phyloP scores from a whole-genome alignment of 768 basidiomycete genomes.

The Asterophora lycoperdoides region DNA sequence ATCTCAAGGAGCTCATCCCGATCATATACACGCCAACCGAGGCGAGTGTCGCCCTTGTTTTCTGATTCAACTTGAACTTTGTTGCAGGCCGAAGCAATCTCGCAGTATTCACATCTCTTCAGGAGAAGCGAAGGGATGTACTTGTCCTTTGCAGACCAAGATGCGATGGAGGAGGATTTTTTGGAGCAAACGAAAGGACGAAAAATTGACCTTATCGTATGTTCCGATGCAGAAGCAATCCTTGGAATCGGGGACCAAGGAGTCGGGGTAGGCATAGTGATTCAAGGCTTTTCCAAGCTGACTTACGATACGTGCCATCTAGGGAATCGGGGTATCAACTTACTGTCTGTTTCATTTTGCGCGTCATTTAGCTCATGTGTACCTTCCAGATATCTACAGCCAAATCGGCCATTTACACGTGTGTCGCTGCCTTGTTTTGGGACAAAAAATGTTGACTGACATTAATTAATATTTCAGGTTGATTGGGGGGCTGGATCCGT shows the following conservation, averaged over 20 bases:
- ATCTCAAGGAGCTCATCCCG: slow-evolving; percentile 59
- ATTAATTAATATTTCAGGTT: slow-evolving; percentile 32
- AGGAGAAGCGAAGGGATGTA: slow-evolving; percentile 75
- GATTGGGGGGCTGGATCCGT: slow-evolving; percentile 63
- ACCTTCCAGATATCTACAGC: slow-evolving; percentile 59
- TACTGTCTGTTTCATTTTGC: neutral
- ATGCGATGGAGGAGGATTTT: slow-evolving; percentile 74
- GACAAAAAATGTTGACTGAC: neutral
- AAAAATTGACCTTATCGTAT: slow-evolving; percentile 74
- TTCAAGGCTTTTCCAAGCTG: slow-evolving; percentile 16
- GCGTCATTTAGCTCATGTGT: neutral
- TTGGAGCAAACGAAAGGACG: slow-evolving; percentile 58
- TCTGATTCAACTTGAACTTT: neutral
- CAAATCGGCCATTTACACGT: slow-evolving; percentile 79
- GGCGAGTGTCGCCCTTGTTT: slow-evolving; percentile 42
- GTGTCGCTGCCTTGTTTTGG: neutral
- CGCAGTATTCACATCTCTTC: slow-evolving; percentile 82
- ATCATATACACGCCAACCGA: slow-evolving; percentile 84
- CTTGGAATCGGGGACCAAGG: slow-evolving; percentile 67
- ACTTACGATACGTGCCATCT: neutral
- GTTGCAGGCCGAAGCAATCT: slow-evolving; percentile 72
- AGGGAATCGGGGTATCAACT: slow-evolving; percentile 49
- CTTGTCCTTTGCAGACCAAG: slow-evolving; percentile 54
- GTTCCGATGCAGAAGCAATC: slow-evolving; percentile 83
- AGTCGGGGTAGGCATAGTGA: slow-evolving; percentile 47